Percentiles rank a stretch among this genome's conserved stretches.
Evolutionary conservation across 805 yeast species (phyloP).

Genomic region (Wickerhamiella slavikovae): DNA sequence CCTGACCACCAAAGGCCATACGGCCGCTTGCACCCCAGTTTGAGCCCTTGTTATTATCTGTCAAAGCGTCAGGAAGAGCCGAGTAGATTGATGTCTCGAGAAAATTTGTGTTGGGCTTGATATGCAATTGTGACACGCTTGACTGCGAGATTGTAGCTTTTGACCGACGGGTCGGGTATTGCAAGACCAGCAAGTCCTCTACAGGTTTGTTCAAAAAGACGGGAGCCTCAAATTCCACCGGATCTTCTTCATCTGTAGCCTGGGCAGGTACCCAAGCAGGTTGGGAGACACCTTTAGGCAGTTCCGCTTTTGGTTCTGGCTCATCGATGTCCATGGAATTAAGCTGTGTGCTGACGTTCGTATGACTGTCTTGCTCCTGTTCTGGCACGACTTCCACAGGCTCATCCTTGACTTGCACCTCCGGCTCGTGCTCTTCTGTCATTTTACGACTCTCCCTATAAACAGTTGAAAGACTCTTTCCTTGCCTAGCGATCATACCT

Average conservation of each 20-base stretch:
- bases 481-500: too few relatives aligned
- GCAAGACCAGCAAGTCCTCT: slow-evolving; percentile 25
- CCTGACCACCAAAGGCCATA: slow-evolving; percentile 55
- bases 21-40: slow-evolving; percentile 41
- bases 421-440: too few relatives aligned
- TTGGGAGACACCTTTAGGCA: too few relatives aligned
- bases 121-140: slow-evolving; percentile 24
- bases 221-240: slow-evolving; percentile 41
- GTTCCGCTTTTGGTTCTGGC: too few relatives aligned
- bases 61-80: slow-evolving; percentile 38
- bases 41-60: slow-evolving; percentile 40
- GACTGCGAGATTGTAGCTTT: background rate
- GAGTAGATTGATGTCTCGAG: slow-evolving; percentile 64
- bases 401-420: too few relatives aligned
- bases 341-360: too few relatives aligned
- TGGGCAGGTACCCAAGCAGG: too few relatives aligned
- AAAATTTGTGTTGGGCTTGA: slow-evolving; percentile 41
- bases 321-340: slow-evolving; percentile 1
- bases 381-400: too few relatives aligned
- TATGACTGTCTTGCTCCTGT: too few relatives aligned
- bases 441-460: too few relatives aligned
- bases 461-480: too few relatives aligned
- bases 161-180: slow-evolving; percentile 34
- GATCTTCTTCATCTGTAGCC: slow-evolving; percentile 25
- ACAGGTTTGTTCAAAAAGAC: slow-evolving; percentile 22